Percentiles rank a stretch among this genome's conserved stretches.
Conservation (phyloP, 2,329 filamentous ascomycete species). For the Aureobasidium leucospermi region DNA sequence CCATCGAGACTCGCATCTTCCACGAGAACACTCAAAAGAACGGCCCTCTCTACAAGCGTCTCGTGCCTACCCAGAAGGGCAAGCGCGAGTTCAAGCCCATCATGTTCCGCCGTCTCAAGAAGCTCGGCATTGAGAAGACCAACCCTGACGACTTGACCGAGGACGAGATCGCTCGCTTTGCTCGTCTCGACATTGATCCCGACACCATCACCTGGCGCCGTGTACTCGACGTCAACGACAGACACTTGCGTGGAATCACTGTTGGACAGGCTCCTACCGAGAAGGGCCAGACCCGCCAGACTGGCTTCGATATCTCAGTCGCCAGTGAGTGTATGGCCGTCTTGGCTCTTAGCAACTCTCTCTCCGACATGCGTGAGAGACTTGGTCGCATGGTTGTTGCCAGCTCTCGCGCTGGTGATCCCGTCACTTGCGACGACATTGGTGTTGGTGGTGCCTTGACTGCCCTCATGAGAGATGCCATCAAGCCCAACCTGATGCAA, state of each 20-base stretch:
- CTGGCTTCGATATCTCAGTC: conserved; percentile 95
- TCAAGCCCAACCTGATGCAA: conserved; percentile 99
- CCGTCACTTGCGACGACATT: conserved; percentile 92
- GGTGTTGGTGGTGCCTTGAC: conserved; percentile 87
- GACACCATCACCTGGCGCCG: conserved; percentile 96
- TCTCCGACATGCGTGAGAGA: conserved; percentile 84
- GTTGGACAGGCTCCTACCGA: conserved; percentile 84
- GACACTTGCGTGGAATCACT: conserved; percentile 82
- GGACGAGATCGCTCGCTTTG: conserved; percentile 82
- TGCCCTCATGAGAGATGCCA: conserved; percentile 93
- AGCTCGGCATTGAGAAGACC: conserved; percentile 92
- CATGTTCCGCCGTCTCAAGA: conserved; percentile 90
- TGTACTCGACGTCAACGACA: conserved; percentile 94
- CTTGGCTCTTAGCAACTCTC: conserved; percentile 80
- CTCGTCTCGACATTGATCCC: conserved; percentile 91
- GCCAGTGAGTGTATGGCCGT: conserved; percentile 99
- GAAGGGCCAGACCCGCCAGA: conserved; percentile 79
- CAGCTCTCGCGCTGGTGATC: conserved; percentile 75
- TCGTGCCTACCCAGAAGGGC: conserved; percentile 86
- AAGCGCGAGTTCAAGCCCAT: conserved; percentile 78
- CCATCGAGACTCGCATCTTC: conserved; percentile 97
- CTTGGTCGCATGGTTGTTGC: conserved; percentile 94
- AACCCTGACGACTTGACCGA: conserved; percentile 83
- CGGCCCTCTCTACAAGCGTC: conserved; percentile 72
- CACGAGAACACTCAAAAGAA: conserved; percentile 96